Percentiles rank a stretch among this genome's conserved stretches.
These are phyloP conservation scores for Paecilomyces dactylethromorphus DNA, from an alignment of 2,329 filamentous ascomycete species.

Conservation along the genomic window DNA sequence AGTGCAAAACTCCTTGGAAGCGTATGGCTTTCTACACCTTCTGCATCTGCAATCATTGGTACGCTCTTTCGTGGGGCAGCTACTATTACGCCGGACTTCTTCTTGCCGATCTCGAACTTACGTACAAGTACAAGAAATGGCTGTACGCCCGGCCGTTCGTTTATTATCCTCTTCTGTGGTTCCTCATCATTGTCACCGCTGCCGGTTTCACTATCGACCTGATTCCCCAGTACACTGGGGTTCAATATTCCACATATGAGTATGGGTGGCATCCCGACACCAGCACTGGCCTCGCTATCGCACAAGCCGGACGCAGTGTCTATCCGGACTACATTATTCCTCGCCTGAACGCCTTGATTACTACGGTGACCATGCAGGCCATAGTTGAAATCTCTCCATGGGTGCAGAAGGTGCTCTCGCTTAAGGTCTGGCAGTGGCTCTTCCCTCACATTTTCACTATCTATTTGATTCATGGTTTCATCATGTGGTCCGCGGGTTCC, in stretches of 20 bases:
- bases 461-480: slow-evolving; percentile 41
- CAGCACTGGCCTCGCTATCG: slow-evolving; percentile 29
- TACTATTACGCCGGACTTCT: slow-evolving; percentile 41
- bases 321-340: slow-evolving; percentile 41
- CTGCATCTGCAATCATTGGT: slow-evolving; percentile 41
- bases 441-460: slow-evolving; percentile 47
- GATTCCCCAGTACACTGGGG: slow-evolving; percentile 28
- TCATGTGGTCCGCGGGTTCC: slow-evolving; percentile 25
- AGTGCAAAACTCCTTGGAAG: slow-evolving; percentile 42
- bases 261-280: slow-evolving; percentile 39
- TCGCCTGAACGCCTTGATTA: slow-evolving; percentile 38
- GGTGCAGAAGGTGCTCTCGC: slow-evolving; percentile 37
- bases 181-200: slow-evolving; percentile 22
- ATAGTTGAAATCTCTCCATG: slow-evolving; percentile 28
- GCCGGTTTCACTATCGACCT: slow-evolving; percentile 30
- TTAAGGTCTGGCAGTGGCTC: slow-evolving; percentile 33
- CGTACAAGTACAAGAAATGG: slow-evolving; percentile 37
- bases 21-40: slow-evolving; percentile 39
- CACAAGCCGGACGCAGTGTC: slow-evolving; percentile 23
- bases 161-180: slow-evolving; percentile 31
- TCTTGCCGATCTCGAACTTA: slow-evolving; percentile 42
- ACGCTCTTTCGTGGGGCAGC: slow-evolving; percentile 40
- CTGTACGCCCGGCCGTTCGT: slow-evolving; percentile 25
- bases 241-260: slow-evolving; percentile 34
- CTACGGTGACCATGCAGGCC: slow-evolving; percentile 27